Evolutionary conservation across 2,329 filamentous ascomycete species (phyloP), one percentile per base, ranked within the genome.

Genomic region (Neocucurbitaria cava): DNA sequence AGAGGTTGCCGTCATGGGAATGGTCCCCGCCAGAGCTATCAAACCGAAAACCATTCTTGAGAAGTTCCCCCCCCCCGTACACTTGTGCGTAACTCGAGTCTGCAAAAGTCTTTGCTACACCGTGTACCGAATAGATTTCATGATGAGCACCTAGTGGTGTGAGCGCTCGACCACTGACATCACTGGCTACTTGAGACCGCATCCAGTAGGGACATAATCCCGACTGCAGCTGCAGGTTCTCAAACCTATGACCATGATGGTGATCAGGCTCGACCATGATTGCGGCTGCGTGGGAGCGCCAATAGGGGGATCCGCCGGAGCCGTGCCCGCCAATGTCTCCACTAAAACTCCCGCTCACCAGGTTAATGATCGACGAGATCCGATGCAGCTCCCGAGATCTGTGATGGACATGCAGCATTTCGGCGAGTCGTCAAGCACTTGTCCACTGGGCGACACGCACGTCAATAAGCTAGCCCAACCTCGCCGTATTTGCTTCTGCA

Each of bases 1-100:
- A 9, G 64, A 60, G 4, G 62, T 60, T 23, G 52, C 61, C 7
- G 58, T 64, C 56, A 65, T 57, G 13, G 64, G 61, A 38, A 65
- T 53, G 6, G 48, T 64, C 28, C 54, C 62, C 15, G 60, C 59
- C 2, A 61, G 46, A 20, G 59, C 45, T 31, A 62, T 49, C 3
- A 62, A 47, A 5, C 59, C 58, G n/a, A 63, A 52, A 1, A 63
- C 58, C 58, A 61, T 61, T 18, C 44, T 56, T 7, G 20, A 38
- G 20, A 38, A 18, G 4, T 38, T 31, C 13, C 24, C 5, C 24
- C 5, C 5, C 5, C 9, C 5, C 24, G 9, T 3, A 31, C 9
- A 31, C 8, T 15, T 18, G 3, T 38, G 35, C 35, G 20, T 21
- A 7, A 38, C 20, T n/a, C 5, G 3, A 38, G 20, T 5, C 35